Base-by-base conservation (phyloP, 768 basidiomycete genomes). In the Chalciporus chontae region DNA sequence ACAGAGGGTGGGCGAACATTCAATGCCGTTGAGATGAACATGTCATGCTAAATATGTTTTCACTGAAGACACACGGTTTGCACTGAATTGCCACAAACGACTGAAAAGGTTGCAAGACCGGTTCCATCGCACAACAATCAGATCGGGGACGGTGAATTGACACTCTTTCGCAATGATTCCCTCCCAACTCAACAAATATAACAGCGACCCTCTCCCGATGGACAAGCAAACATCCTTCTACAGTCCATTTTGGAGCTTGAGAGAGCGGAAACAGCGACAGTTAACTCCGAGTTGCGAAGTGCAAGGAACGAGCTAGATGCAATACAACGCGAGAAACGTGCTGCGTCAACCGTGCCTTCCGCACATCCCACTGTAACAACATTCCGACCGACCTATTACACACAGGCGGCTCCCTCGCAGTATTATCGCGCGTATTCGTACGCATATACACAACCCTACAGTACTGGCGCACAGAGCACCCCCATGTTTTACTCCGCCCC, bases 391-490 rank as follows among this genome's bases (percentile, higher is more conserved):
- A 64, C 66, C 2, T 70, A 66, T 43, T 69, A 64, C 53, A 42
- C 62, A 40, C 69, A 63, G 52, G 57, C 68, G 15, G 57, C 72
- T 40, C 74, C 77, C 55, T 61, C 77, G 3, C 78, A 79, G 37
- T 84, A 85, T 60, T 86, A 86, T 62, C 79, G 81, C 42, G 63
- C 75, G 5, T 86, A 84, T 68, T 77, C 81, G 10, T 86, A 83
- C 62, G 70, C 81, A 29, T 87, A 85, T 57, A 73, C 78, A 14
- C 83, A 83, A 52, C 73, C 81, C 9, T 85, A 84, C 55, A 67
- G 48, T 46, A 48, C 61, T 34, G 47, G 44, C 44, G 26, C 58
- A 21, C 60, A 61, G 52, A 58, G 64, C 14, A 46, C 64, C 8
- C 45, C 68, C 34, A 40, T 54, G 14, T 42, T 61, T 39, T 63